Conservation (phyloP, 331 rosid species). For the Quercus phellos region DNA sequence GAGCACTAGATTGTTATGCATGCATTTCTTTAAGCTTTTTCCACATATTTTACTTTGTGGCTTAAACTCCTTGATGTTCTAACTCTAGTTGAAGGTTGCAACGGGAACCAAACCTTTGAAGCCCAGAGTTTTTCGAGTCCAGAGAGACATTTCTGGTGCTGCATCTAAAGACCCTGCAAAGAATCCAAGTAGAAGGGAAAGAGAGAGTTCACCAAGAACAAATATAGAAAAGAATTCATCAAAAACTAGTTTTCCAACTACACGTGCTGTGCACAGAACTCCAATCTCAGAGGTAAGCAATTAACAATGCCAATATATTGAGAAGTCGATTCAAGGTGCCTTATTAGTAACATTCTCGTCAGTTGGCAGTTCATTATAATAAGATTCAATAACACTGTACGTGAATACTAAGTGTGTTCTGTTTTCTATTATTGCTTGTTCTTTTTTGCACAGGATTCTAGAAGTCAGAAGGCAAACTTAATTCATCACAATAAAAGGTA, state of each 20-base stretch:
- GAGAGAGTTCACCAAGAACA: slow-evolving; percentile 33
- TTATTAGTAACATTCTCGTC: neutral
- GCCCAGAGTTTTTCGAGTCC: slow-evolving; percentile 23
- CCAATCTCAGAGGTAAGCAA: slow-evolving; percentile 44
- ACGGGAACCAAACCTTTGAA: slow-evolving; percentile 29
- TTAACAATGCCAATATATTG: neutral
- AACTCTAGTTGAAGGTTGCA: slow-evolving; percentile 28
- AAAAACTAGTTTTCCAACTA: slow-evolving; percentile 24
- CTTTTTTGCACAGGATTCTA: slow-evolving; percentile 41
- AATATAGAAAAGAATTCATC: slow-evolving; percentile 23
- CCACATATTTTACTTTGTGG: neutral
- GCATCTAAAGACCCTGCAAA: slow-evolving; percentile 25
- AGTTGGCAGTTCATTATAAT: neutral
- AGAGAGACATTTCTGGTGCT: slow-evolving; percentile 23
- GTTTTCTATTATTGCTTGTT: neutral
- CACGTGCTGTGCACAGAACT: slow-evolving; percentile 17
- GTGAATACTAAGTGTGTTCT: neutral
- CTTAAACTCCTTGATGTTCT: slow-evolving; percentile 5
- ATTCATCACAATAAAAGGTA: slow-evolving; percentile 44
- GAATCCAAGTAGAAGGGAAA: slow-evolving; percentile 19
- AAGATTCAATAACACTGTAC: neutral
- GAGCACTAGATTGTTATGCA: neutral
- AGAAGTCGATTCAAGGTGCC: neutral
- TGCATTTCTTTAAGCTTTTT: neutral
- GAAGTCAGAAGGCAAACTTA: slow-evolving; percentile 26